Evolutionary conservation across 805 yeast genomes (phyloP), one percentile per base, ranked within the genome.

Genomic region (Saccharomycopsis oosterbeekiorum): DNA sequence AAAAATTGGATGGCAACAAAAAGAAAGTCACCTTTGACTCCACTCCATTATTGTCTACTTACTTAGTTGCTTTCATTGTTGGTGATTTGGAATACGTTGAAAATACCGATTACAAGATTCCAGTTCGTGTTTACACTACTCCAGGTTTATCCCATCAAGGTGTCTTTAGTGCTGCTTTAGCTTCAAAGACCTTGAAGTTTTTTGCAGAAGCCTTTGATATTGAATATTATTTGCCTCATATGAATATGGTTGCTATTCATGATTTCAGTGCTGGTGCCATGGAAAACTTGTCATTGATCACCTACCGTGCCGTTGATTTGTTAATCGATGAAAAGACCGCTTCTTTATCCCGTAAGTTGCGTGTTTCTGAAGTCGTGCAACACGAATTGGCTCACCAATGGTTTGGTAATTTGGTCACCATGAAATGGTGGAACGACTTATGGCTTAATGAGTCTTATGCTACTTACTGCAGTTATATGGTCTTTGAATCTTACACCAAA

Each of bases 301-400:
- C 94, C 26, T 88, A 85, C 74, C 81, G 94, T 74, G 85, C 88
- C 55, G 86, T 84, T 54, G 93, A 87, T 67, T 75, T 88, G 63
- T 78, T 88, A 65, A 78, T 85, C 66, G 93, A 86, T 70, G 89
- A 88, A 65, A 80, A 82, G 67, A 81, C 81, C 68, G 83, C 94
- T 57, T 83, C 84, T 64, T 76, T 83, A 65, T 77, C 76, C 62
- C 80, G 86, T 66, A 82, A 84, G 71, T 84, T 84, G 71, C 80
- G 92, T 71, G 94, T 88, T 47, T 87, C 91, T 42, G 93, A 88
- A 70, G 94, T 88, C 57, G 91, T 88, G 55, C 89, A 86, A 76
- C 96, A 88, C 75, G 96, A 88, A 75, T 80, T 88, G 75, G 94
- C 96, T 57, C 96, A 88, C 73, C 96, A 88, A 76, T 88, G 96